These are phyloP conservation scores for Anthracocystis panici-leucophaei DNA, from an alignment of 1,284 basidiomycete species.

Conservation along the genomic window DNA sequence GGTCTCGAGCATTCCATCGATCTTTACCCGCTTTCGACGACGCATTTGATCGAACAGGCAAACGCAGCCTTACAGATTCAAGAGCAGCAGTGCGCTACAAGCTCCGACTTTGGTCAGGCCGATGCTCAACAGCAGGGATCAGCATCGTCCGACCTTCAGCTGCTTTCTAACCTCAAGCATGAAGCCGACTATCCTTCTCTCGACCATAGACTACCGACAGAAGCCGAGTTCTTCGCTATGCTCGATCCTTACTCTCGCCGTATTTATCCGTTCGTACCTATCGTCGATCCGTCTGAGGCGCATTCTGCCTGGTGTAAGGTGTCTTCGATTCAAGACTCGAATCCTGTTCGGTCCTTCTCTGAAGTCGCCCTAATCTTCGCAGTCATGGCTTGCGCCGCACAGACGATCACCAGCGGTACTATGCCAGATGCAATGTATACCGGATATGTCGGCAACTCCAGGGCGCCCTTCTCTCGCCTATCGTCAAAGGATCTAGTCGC, in stretches of 20 bases:
- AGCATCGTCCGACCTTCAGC: neutral
- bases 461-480: neutral
- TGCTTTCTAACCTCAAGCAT: neutral
- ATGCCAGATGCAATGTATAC: too few species aligned
- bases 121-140: neutral
- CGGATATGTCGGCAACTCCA: neutral
- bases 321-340: neutral
- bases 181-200: neutral
- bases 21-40: conserved; percentile 1
- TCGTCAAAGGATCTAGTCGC: neutral
- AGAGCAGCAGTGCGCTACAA: neutral
- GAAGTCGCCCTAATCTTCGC: conserved; percentile 12
- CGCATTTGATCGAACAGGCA: conserved; percentile 3
- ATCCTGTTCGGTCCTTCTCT: neutral
- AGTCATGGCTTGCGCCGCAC: conserved; percentile 18
- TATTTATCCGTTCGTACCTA: conserved; percentile 2
- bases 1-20: conserved; percentile 3
- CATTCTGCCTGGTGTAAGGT: conserved; percentile 6
- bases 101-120: neutral
- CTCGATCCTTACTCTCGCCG: conserved; percentile 5
- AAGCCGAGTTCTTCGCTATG: conserved; percentile 5
- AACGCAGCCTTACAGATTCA: neutral
- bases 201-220: neutral
- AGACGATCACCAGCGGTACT: neutral
- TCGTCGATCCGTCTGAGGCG: neutral